Evolutionary conservation across 2,329 filamentous ascomycete species (phyloP).

Genomic region (Seiridium cupressi): DNA sequence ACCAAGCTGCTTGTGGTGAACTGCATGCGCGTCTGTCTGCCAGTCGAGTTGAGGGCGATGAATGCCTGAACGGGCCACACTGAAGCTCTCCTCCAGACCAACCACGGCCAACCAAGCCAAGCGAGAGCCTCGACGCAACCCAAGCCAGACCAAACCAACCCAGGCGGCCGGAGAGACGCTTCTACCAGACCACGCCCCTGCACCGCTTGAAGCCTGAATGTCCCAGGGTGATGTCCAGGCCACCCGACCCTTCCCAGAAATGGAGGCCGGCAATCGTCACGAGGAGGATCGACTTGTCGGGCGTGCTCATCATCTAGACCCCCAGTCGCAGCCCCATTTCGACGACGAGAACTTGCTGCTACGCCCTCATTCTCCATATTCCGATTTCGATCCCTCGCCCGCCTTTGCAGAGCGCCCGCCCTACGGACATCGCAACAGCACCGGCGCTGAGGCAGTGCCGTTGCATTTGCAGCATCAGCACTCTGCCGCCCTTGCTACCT

Average conservation of each 20-base stretch:
- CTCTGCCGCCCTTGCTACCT: constrained; percentile 24
- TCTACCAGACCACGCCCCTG: background rate
- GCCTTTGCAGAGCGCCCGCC: background rate
- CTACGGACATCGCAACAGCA: constrained; percentile 1
- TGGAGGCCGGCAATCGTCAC: constrained; percentile 46
- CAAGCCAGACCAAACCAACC: background rate
- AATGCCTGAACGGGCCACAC: constrained; percentile 4
- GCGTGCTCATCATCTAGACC: constrained; percentile 28
- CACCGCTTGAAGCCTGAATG: constrained; percentile 17
- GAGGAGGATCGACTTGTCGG: constrained; percentile 38
- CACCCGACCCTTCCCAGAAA: constrained; percentile 29
- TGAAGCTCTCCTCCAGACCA: background rate
- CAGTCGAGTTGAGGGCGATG: background rate
- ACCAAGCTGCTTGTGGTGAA: constrained; percentile 1
- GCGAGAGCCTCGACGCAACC: constrained; percentile 2
- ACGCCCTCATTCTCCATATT: constrained; percentile 15
- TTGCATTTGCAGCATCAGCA: constrained; percentile 14
- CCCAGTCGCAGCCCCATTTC: constrained; percentile 23
- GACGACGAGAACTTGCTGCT: constrained; percentile 14
- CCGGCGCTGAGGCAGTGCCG: constrained; percentile 3
- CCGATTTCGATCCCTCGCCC: constrained; percentile 4
- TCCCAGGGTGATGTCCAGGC: constrained; percentile 34
- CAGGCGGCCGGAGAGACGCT: background rate
- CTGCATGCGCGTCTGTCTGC: background rate
- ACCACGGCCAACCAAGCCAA: background rate